These are phyloP conservation scores for Brettanomyces nanus DNA, from an alignment of 805 yeast genomes.

Conservation along the genomic window DNA sequence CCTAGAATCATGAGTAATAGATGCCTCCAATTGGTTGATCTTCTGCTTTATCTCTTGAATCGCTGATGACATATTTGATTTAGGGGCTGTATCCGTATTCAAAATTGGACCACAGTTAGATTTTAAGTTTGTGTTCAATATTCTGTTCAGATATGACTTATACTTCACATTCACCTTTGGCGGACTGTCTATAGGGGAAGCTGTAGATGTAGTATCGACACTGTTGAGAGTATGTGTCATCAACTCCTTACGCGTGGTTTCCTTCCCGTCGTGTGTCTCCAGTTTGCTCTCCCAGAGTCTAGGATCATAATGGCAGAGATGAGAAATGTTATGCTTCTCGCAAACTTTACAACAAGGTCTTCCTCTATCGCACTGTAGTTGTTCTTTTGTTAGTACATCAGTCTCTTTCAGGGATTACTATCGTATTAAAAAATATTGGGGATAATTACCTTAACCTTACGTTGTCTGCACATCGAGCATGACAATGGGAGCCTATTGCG, in stretches of 20 bases:
- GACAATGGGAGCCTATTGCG: slow-evolving; percentile 25
- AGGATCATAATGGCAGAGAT: slow-evolving; percentile 23
- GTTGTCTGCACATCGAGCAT: slow-evolving; percentile 38
- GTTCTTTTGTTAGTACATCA: background rate
- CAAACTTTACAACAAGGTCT: slow-evolving; percentile 28
- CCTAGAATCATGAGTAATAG: no score
- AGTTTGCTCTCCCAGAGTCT: background rate
- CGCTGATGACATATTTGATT: no score
- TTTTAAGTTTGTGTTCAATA: no score
- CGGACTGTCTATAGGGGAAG: no score
- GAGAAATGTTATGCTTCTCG: slow-evolving; percentile 20
- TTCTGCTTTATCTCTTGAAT: background rate
- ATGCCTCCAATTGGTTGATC: background rate
- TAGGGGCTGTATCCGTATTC: no score
- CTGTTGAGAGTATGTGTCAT: no score
- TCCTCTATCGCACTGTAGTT: slow-evolving; percentile 25
- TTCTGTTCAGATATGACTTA: no score
- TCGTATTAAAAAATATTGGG: no score
- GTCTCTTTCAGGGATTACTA: background rate
- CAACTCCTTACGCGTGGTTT: background rate
- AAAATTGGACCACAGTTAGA: no score
- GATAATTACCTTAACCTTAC: slow-evolving; percentile 37
- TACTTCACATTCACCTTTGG: no score
- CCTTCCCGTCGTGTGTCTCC: no score
- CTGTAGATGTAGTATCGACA: no score